A percentile compares a stretch with the other conserved stretches of the same genome.
These are phyloP conservation scores for Colletotrichum eremochloae DNA, from an alignment of 2,329 filamentous ascomycete species.

Conservation along the genomic window DNA sequence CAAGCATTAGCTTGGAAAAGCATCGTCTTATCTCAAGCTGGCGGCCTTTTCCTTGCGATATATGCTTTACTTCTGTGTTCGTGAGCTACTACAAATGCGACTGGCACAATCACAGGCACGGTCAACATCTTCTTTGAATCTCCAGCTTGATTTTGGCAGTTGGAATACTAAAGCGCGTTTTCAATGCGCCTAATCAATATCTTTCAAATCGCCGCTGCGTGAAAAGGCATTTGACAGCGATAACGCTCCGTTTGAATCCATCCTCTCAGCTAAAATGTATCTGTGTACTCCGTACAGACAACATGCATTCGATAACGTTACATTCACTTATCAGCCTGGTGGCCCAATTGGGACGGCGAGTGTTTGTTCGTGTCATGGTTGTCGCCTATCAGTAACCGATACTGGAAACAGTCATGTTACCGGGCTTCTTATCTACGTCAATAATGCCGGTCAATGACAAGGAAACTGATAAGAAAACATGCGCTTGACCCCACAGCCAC, in stretches of 20 bases:
- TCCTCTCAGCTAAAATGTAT: not conserved
- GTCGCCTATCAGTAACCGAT: not conserved
- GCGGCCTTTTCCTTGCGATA: too few species aligned
- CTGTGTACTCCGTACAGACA: too few species aligned
- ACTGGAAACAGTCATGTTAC: not conserved
- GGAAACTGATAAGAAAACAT: not conserved
- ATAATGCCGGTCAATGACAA: not conserved
- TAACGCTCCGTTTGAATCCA: not conserved
- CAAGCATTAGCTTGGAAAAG: too few species aligned
- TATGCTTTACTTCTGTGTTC: too few species aligned
- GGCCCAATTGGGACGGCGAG: not conserved
- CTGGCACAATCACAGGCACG: too few species aligned
- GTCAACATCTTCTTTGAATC: too few species aligned
- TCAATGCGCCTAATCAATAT: not conserved
- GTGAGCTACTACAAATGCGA: not conserved
- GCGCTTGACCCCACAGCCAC: not conserved
- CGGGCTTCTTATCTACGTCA: not conserved
- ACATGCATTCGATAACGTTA: not conserved
- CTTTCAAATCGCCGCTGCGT: too few species aligned
- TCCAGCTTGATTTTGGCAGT: too few species aligned
- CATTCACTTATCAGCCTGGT: not conserved
- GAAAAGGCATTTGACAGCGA: conserved; percentile 1
- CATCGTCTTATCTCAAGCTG: too few species aligned
- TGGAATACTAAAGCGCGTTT: too few species aligned
- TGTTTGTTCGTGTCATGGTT: not conserved